Conservation (phyloP, 805 yeast genomes). For the Ogataea saltuana region DNA sequence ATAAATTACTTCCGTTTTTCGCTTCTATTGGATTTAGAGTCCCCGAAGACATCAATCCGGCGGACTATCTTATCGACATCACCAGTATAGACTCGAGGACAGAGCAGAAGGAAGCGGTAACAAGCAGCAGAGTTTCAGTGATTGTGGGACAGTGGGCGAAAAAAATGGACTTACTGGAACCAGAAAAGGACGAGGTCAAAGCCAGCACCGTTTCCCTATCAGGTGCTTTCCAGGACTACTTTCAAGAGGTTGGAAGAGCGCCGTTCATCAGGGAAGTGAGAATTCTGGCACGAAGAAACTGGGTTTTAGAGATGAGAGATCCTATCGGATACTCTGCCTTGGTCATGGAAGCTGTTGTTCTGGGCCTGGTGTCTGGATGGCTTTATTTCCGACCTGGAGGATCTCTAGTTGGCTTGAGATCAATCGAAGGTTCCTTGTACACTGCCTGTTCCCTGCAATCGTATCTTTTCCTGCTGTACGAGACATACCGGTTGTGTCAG, state of each 20-base stretch:
- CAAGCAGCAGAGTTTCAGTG: conserved; percentile 35
- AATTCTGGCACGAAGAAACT: conserved; percentile 47
- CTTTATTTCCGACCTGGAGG: conserved; percentile 65
- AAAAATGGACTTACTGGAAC: too few relatives aligned
- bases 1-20: conserved; percentile 51
- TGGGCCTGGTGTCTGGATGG: conserved; percentile 75
- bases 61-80: conserved; percentile 58
- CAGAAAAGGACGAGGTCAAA: too few relatives aligned
- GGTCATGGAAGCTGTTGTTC: conserved; percentile 42
- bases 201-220: too few relatives aligned
- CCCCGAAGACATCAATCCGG: conserved; percentile 56
- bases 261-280: conserved; percentile 44
- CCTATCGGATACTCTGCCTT: conserved; percentile 48
- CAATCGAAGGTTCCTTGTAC: conserved; percentile 54
- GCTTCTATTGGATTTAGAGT: conserved; percentile 42
- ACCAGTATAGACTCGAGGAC: conserved; percentile 56
- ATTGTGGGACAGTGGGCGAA: conserved; percentile 43
- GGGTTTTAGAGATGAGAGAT: conserved; percentile 51
- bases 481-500: conserved; percentile 56
- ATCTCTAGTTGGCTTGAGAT: conserved; percentile 63
- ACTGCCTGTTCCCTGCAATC: conserved; percentile 54
- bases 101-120: conserved; percentile 35
- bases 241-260: conserved; percentile 36
- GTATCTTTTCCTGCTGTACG: conserved; percentile 56
- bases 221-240: conserved; percentile 7